Evolutionary conservation across 805 yeast genomes (phyloP), one percentile per base, ranked within the genome.

Genomic region (Teunomyces cretensis): DNA sequence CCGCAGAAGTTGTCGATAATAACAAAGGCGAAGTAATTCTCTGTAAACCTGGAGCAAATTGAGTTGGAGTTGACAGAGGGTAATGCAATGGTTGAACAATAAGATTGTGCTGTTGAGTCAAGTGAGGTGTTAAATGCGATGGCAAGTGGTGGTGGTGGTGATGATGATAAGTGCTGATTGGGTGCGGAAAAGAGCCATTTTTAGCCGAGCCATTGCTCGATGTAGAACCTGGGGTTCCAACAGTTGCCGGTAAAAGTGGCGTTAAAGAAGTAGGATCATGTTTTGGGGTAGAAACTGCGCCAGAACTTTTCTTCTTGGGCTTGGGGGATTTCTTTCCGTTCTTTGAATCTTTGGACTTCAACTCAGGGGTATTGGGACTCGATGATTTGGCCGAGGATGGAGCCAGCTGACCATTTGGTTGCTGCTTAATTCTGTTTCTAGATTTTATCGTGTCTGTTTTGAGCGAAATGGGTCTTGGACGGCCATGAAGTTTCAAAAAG

Each of bases 391-490:
- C 22, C 8, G 44, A 17, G 12, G 35, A 30, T 3, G 50, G 42
- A 6, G 28, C 38, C 38, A 35, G 38, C 28, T 16, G 38, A 15
- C 44, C 46, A 13, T 39, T 52, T 14, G 48, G 36, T 15, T 45
- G 65, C 43, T 81, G 84, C 57, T 84, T 84, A 58, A 86, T 85
- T 57, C 98, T 78, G 62, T 91, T 91, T 61, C 98, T 78, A 35
- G 94, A 84, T 68, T 90, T 89, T 63, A 91, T 91, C 24, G 91
- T 90, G 68, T 91, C 96, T 9, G 97, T 88, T 64, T 91, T 91
- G 57, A 91, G 73, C 17, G 90, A 82, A 44, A 90, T 90, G 5
- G 98, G 97, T 57, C 98, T 76, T 31, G 96, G 88, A 43, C 96
- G 79, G 17, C 97, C 96, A 61, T 91, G 98, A 33, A 91, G 76